Evolutionary conservation across 768 basidiomycete species (phyloP).

Genomic region (Agaricus subrufescens): DNA sequence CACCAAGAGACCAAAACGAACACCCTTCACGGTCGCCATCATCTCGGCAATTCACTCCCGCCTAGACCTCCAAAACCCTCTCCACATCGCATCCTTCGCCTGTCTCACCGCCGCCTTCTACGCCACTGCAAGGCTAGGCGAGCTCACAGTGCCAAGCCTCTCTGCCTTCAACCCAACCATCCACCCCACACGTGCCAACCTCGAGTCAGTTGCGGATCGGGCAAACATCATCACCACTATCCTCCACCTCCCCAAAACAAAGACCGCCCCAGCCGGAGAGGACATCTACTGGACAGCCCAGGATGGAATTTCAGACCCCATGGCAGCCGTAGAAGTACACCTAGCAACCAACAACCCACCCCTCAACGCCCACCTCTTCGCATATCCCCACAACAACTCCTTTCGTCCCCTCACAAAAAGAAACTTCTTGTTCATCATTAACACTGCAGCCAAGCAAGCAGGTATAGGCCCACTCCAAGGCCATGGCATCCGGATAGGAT

Average conservation of each 20-base stretch:
- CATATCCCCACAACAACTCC: neutral
- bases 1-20: conserved; percentile 10
- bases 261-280: neutral
- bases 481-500: conserved; percentile 21
- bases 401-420: conserved; percentile 19
- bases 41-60: conserved; percentile 4
- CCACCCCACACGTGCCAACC: conserved; percentile 11
- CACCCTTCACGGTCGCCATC: conserved; percentile 12
- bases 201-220: conserved; percentile 6
- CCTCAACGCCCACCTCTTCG: conserved; percentile 11
- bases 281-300: conserved; percentile 14
- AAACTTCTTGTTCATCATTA: conserved; percentile 19
- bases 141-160: conserved; percentile 19
- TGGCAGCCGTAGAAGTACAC: conserved; percentile 17
- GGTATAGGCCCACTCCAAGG: conserved; percentile 14
- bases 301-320: conserved; percentile 14
- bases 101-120: conserved; percentile 23
- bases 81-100: conserved; percentile 22
- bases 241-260: conserved; percentile 3
- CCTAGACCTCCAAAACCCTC: conserved; percentile 13
- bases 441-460: conserved; percentile 6
- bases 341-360: conserved; percentile 19
- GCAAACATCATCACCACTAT: neutral
- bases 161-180: conserved; percentile 13
- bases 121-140: conserved; percentile 13